phyloP scores from a whole-genome alignment of 2,329 filamentous ascomycete species.

The Claviceps quebecensis region DNA sequence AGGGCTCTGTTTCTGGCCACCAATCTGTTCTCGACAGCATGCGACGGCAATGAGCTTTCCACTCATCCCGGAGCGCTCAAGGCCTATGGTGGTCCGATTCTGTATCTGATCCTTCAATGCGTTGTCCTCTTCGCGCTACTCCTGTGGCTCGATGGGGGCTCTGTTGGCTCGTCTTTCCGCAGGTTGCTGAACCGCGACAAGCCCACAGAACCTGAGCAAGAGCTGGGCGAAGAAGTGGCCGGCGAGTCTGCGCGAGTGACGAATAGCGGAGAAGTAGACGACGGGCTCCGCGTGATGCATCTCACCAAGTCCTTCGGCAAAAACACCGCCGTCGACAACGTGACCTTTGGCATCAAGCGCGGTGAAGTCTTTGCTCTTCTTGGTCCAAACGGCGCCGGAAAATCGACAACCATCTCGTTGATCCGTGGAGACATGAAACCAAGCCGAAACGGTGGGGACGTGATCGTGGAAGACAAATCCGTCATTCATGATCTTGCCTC shows the following conservation, averaged over 20 bases:
- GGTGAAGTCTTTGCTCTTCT: constrained; percentile 81
- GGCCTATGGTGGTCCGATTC: constrained; percentile 70
- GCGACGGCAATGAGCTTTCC: constrained; percentile 48
- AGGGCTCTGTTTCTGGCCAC: constrained; percentile 62
- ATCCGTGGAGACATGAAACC: constrained; percentile 81
- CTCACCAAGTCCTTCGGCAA: constrained; percentile 67
- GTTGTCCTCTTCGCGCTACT: constrained; percentile 57
- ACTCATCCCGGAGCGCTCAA: constrained; percentile 56
- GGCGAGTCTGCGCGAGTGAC: constrained; percentile 51
- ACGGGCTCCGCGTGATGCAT: constrained; percentile 67
- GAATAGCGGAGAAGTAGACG: constrained; percentile 20
- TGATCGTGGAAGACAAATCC: constrained; percentile 66
- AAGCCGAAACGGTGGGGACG: constrained; percentile 54
- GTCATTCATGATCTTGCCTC: constrained; percentile 57
- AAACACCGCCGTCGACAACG: constrained; percentile 72
- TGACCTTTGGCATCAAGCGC: constrained; percentile 66
- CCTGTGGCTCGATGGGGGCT: constrained; percentile 69
- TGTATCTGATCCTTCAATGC: constrained; percentile 67
- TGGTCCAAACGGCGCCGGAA: constrained; percentile 83
- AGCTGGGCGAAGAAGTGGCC: constrained; percentile 44
- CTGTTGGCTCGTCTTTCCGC: constrained; percentile 39
- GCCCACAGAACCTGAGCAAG: constrained; percentile 16
- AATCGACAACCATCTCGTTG: constrained; percentile 77
- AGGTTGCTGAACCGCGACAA: constrained; percentile 23
- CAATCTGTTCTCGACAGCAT: constrained; percentile 74